Evolutionary conservation across 2,329 filamentous ascomycete species (phyloP).

Genomic region (Penicillium concentricum): DNA sequence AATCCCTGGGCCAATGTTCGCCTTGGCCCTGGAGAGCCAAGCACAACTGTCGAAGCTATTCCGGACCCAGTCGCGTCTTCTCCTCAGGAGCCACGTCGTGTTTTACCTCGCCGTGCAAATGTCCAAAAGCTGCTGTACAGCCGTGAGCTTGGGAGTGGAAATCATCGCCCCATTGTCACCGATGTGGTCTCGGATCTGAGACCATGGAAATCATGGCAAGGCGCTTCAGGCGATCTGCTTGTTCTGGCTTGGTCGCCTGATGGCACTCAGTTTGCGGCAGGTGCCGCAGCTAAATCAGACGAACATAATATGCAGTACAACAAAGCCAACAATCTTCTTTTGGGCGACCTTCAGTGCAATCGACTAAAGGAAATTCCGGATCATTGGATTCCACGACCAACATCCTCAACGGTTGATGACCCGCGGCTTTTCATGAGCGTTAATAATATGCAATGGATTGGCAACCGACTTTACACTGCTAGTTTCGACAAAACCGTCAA

Average conservation of each 20-base stretch:
- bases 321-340: conserved; percentile 55
- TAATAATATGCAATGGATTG: conserved; percentile 54
- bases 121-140: conserved; percentile 23
- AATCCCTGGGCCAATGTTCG: conserved; percentile 8
- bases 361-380: conserved; percentile 54
- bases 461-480: conserved; percentile 51
- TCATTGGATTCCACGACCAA: conserved; percentile 48
- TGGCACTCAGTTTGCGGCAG: conserved; percentile 56
- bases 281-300: conserved; percentile 57
- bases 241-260: conserved; percentile 57
- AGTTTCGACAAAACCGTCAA: conserved; percentile 58
- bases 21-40: conserved; percentile 11
- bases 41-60: neutral
- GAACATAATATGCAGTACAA: conserved; percentile 61
- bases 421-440: conserved; percentile 57
- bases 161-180: conserved; percentile 13
- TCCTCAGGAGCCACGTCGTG: neutral
- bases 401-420: conserved; percentile 49
- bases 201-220: conserved; percentile 51
- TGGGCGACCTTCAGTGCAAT: conserved; percentile 48
- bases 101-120: neutral
- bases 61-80: neutral
- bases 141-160: conserved; percentile 29
- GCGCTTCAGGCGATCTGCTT: conserved; percentile 59
- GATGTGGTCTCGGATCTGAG: conserved; percentile 42